Base-by-base conservation (phyloP, 768 basidiomycete species). In the Polyporus arcularius region DNA sequence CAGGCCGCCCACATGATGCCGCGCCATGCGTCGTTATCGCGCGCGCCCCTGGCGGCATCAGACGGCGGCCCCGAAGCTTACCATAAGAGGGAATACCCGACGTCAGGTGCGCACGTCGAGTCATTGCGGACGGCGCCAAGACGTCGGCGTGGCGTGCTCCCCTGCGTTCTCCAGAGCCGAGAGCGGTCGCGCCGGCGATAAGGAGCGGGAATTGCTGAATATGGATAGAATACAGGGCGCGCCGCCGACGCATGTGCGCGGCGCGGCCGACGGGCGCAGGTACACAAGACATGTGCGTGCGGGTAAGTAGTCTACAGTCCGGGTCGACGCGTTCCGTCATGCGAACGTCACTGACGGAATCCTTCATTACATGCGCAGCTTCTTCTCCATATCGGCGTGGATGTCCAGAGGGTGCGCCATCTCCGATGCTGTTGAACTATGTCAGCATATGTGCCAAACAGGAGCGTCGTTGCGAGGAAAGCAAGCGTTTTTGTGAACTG, bases 351-450 rank as follows among this genome's bases (percentile, higher is more conserved):
- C 32, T 35, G 32, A 35, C 5, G 10, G 32, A 4, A 35, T 35
- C 5, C 10, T 10, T 4, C 47, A 45, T 48, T 68, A 75, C 71
- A 79, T 75, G 59, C 74, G 75, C 21, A 76, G 69, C 68, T 78
- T 77, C 68, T 71, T 78, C 70, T 83, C 82, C 82, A 83, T 84
- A 39, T 77, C 75, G 4, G 70, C 70, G 70, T 82, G 81, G 62
- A 82, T 78, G 58, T 81, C 77, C 52, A 75, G 50, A 45, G 76
- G 69, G 28, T 72, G 69, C 9, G 66, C 63, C 41, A 70, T 55
- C 46, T 74, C 72, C 18, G 66, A 59, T 32, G 71, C 80, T 78
- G 64, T 18, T 1, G 21, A 41, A 46, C 0, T 35, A 0, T 0
- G 32, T 53, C 4, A 54, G 21, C 3, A 6, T 2, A 21, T 0